phyloP scores from a whole-genome alignment of 139 green algal species.

The Chlorella sp. region DNA sequence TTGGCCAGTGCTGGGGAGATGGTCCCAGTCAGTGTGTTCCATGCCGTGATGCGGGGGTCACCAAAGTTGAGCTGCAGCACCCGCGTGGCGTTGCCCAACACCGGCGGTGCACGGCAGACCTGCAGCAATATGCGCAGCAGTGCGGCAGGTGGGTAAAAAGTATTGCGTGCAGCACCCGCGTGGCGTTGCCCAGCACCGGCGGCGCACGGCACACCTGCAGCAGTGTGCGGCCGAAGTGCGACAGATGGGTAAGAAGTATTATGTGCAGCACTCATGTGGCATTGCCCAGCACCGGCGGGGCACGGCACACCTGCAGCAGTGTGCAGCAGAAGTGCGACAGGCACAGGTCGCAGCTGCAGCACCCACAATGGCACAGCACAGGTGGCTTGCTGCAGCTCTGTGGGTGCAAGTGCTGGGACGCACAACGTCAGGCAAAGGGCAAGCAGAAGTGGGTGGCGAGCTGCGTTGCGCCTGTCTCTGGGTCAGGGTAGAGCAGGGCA shows the following conservation, averaged over 20 bases:
- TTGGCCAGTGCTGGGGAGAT: constrained; percentile 33
- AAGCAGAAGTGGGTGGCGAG: no score
- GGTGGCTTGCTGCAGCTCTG: no score
- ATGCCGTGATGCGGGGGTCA: constrained; percentile 33
- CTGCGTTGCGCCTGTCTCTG: no score
- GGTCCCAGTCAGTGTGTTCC: constrained; percentile 33
- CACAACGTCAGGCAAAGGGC: no score
- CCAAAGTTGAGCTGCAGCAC: constrained; percentile 59
- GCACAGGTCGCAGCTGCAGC: no score
- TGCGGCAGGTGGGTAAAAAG: constrained; percentile 22
- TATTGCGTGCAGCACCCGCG: background rate
- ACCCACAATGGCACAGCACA: no score
- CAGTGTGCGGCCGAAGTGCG: background rate
- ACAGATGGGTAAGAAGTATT: background rate
- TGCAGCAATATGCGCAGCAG: background rate
- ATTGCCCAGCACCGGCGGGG: no score
- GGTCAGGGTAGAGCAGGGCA: no score
- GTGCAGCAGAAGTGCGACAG: background rate
- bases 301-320: background rate
- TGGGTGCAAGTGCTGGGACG: no score
- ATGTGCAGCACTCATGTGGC: background rate
- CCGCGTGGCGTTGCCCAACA: background rate
- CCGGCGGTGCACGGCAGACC: constrained; percentile 19
- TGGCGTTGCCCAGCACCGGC: background rate
- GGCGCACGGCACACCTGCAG: background rate